Conservation (phyloP, 345 rosid species). For the Salix brachista region DNA sequence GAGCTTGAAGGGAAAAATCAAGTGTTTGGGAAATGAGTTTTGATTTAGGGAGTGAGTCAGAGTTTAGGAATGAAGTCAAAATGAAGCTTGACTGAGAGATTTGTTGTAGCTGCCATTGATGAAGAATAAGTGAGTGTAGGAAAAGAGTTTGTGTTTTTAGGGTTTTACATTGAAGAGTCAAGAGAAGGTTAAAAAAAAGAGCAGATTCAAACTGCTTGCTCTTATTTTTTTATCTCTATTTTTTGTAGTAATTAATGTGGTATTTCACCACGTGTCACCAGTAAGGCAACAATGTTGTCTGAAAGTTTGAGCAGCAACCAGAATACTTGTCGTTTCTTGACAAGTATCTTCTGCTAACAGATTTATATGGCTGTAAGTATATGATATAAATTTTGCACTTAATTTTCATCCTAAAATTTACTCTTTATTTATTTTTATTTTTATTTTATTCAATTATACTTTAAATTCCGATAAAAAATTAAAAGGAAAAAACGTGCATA, state of each 20-base stretch:
- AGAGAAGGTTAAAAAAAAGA: background rate
- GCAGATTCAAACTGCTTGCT: too few species aligned
- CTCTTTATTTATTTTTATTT: background rate
- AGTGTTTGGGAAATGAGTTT: slow-evolving; percentile 34
- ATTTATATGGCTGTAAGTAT: background rate
- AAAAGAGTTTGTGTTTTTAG: background rate
- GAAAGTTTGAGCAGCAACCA: background rate
- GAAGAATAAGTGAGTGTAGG: background rate
- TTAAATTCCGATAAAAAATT: background rate
- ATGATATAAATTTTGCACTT: background rate
- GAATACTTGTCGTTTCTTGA: background rate
- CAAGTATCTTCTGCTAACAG: too few species aligned
- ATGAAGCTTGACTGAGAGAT: slow-evolving; percentile 29
- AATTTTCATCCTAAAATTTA: background rate
- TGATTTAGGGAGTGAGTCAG: slow-evolving; percentile 19
- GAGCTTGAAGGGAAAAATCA: slow-evolving; percentile 36
- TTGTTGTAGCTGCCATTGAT: slow-evolving; percentile 39
- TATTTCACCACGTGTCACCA: background rate
- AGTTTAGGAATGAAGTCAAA: slow-evolving; percentile 24
- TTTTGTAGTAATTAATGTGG: too few species aligned
- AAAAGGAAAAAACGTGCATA: background rate
- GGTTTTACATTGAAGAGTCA: background rate
- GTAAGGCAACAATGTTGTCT: background rate
- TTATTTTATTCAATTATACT: background rate
- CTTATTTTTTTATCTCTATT: too few species aligned